Base-by-base conservation (phyloP, 2,329 filamentous ascomycete genomes). In the Metarhizium rileyi region DNA sequence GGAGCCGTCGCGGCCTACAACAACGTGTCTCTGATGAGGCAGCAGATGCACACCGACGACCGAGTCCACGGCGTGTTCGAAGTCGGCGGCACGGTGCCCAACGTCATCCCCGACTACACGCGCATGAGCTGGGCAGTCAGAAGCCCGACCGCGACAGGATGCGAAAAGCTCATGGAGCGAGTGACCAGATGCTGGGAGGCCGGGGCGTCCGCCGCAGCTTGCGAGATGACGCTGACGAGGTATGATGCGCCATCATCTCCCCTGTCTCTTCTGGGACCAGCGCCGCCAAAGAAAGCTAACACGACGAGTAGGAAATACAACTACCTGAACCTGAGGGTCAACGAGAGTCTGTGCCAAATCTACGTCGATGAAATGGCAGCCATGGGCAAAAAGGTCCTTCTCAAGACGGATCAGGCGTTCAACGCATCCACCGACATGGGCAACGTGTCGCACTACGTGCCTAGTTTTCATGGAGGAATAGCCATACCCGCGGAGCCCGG, bases 51-150 rank as follows among this genome's bases (percentile, higher is more conserved):
- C 5, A 72, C 74, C 0, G 63, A 70, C 9, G 67, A 76, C 50
- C 69, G 75, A 14, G 67, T 78, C n/a, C 73, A 77, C 53, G 72
- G 70, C 43, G 67, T 75, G 2, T 70, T 78, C 47, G 59, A 61
- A 6, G 61, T 71, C 14, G 67, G 63, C 0, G 69, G 69, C 1
- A 63, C 63, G 18, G 65, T 65, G 18, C 63, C 68, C 4, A 73
- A 73, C 49, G 61, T 73, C 18, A 72, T 73, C 33, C 66, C 70
- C 0, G 63, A 67, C 1, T 61, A 64, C 46, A 69, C 70, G 9
- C 65, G 61, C 27, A 65, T 71, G 3, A 66, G 70, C 48, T 47
- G 45, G 33, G 5, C 26, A 12, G 18, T 45, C 14, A 18, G 44
- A 9, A 45, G 44, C 27, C 44, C 44, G 6, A 45, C 44, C 5